Evolutionary conservation across 2,329 filamentous ascomycete genomes (phyloP), one percentile per base, ranked within the genome.

Genomic region (Aureobasidium sp.): DNA sequence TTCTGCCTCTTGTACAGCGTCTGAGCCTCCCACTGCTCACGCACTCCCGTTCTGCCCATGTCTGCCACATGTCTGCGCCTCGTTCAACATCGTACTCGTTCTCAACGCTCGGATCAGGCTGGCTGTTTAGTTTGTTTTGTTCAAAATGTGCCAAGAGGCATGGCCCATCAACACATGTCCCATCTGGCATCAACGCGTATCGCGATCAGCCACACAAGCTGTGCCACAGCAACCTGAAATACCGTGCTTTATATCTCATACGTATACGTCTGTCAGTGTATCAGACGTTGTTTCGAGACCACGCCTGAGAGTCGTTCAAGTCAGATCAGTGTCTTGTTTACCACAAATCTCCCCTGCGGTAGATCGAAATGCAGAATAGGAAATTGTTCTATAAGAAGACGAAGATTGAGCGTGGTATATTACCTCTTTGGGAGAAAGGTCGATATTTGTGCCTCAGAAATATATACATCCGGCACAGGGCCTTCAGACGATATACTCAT

Each of bases 91-190:
- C 27, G 53, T 42, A 34, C 12, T 27, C 37, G 31, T 4, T 14
- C 48, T 27, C 27, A 20, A 49, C 56, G 56, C 56, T 49, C 37
- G 56, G 56, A 59, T 59, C 56, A 59, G 12, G 22, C 31, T 48
- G 53, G 22, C 37, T 20, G 31, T 59, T 59, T 49, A 44, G 31
- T 59, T 47, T 59, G 56, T 59, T 59, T 59, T 59, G 56, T 15
- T 15, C 37, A 48, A 48, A 47, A 41, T 41, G 34, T 25, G 56
- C 56, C 42, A 27, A 48, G 44, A 29, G 39, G 51, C n/a, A 44
- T 56, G 52, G 37, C 37, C 22, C 39, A 44, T 56, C 14, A 20
- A 31, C 20, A 27, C 22, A 25, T 25, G 22, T 25, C 22, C 22
- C 22, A 25, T 25, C 22, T 25, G 22, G 22, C 39, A 44, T 56